Base-by-base conservation (phyloP, 352 stramenopile genomes). In the Phytophthora fragariae region DNA sequence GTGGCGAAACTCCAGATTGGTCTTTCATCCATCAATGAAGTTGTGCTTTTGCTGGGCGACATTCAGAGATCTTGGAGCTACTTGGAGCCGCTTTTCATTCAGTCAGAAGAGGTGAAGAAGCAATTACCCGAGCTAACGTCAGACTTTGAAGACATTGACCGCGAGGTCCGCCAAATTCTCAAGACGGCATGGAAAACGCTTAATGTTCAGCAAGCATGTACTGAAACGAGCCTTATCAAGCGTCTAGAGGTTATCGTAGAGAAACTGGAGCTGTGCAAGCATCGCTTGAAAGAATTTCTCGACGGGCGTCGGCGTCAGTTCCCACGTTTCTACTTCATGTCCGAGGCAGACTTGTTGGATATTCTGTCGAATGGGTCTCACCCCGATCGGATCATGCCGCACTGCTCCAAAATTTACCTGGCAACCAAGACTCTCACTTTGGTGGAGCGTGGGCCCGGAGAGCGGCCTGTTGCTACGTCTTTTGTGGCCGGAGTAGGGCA, bases 41-140 rank as follows among this genome's bases (percentile, higher is more conserved):
- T 99, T 1, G 97, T 98, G 11, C 79, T 96, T 0, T 83, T 98
- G 9, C 73, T 99, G n/a, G 89, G 90, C 11, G 95, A 99, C 63
- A 99, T 99, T 39, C 97, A 99, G 76, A 85, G 95, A 15, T 98
- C 92, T 19, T 99, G 97, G 97, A 98, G 91, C 52, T 99, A 99
- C 72, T 72, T 99, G 19, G 97, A 99, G 73, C 96, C 96, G 21
- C 81, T 99, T 8, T 99, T 99, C 62, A 98, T 99, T 61, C 88
- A 96, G 60, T 98, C 93, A 0, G 97, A 99, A 73, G 97, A 99
- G 83, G 97, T 99, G 14, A 99, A 99, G 67, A 93, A 97, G 55
- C 96, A 99, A 63, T 80, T 99, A 5, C 97, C 97, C 2, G 94
- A 98, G 71, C 83, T 99, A 62, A 97, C 96, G 0, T 85, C 92